phyloP scores from a whole-genome alignment of 768 basidiomycete species.

The Boletus reticuloceps region DNA sequence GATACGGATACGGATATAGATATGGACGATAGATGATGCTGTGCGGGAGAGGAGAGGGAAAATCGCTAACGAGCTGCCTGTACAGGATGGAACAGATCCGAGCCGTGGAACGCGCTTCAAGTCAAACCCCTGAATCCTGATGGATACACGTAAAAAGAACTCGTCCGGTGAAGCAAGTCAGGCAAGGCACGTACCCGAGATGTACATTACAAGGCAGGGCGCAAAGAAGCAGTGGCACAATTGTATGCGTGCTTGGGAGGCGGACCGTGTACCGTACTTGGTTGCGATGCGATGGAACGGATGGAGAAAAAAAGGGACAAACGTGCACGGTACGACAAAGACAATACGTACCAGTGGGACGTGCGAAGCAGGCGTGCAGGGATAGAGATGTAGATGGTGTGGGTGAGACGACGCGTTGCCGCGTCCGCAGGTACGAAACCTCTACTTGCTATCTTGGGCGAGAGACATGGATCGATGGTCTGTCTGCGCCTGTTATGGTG shows the following conservation, averaged over 20 bases:
- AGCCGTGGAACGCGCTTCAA: not conserved
- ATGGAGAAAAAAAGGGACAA: not conserved
- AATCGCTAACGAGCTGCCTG: not conserved
- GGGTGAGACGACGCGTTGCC: not conserved
- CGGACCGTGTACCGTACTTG: not conserved
- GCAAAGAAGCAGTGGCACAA: not conserved
- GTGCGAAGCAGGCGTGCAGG: not conserved
- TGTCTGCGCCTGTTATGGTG: constrained; percentile 2
- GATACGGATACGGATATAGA: not conserved
- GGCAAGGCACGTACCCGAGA: not conserved
- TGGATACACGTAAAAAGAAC: constrained; percentile 3
- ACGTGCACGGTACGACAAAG: not conserved
- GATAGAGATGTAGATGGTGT: not conserved
- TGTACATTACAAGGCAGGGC: not conserved
- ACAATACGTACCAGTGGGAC: not conserved
- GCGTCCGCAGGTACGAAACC: not conserved
- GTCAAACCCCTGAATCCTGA: not conserved
- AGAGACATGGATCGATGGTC: constrained; percentile 6
- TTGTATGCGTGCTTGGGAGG: not conserved
- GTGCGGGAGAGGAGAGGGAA: not conserved
- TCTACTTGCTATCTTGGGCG: constrained; percentile 1
- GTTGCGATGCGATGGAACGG: not conserved
- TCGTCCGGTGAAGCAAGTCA: not conserved
- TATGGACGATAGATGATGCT: not conserved
- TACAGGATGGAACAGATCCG: constrained; percentile 2